A percentile compares a stretch with the other conserved stretches of the same genome.
Evolutionary conservation across 2,329 filamentous ascomycete species (phyloP).

Genomic region (Talaromyces sp.): DNA sequence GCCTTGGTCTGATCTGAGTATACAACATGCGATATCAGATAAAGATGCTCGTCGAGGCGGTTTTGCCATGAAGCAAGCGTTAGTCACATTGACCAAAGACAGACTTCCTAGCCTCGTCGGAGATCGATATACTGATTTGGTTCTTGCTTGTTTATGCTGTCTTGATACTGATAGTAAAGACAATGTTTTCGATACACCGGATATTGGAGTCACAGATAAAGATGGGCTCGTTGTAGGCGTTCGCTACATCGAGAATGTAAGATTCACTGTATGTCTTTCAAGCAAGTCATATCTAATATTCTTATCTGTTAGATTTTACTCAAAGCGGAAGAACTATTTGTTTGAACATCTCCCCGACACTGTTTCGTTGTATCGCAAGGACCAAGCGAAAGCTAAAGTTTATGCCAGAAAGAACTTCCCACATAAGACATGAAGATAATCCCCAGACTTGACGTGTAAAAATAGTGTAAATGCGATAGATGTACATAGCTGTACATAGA

Average conservation of each 20-base stretch:
- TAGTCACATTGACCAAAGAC: neutral
- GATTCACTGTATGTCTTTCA: no score
- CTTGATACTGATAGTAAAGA: neutral
- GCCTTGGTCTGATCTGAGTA: neutral
- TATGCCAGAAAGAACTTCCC: no score
- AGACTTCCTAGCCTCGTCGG: neutral
- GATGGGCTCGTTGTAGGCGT: neutral
- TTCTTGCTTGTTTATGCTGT: neutral
- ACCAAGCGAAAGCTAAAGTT: no score
- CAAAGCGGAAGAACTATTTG: no score
- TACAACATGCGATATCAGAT: neutral
- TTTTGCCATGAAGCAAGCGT: neutral
- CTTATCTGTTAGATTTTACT: no score
- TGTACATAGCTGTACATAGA: no score
- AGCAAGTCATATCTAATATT: no score
- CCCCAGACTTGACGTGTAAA: no score
- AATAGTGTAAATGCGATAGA: no score
- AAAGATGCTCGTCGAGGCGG: neutral
- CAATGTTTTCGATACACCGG: neutral
- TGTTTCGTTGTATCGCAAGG: no score
- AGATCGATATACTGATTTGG: neutral
- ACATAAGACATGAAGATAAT: no score
- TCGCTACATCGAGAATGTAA: neutral
- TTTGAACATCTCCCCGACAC: no score
- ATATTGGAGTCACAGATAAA: neutral